Conservation (phyloP, 139 green algal species). For the Coccomyxa sp. region DNA sequence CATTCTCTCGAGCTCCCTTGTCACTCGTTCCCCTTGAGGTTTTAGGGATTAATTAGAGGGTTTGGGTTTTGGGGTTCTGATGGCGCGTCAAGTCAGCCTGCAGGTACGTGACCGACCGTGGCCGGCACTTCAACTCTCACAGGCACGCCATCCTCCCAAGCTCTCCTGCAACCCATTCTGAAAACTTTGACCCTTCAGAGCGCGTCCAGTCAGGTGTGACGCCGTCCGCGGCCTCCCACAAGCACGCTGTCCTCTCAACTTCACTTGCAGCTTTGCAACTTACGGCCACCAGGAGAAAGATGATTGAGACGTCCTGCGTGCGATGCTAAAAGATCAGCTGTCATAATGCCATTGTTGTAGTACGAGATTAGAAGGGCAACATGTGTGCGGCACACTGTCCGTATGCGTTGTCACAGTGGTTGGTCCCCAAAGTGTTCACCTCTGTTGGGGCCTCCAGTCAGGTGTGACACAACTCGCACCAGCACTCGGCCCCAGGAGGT, state of each 20-base stretch:
- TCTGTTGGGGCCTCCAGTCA: too few relatives aligned
- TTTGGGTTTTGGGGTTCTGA: neutral
- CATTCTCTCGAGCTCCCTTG: neutral
- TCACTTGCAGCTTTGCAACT: too few relatives aligned
- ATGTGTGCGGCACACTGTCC: too few relatives aligned
- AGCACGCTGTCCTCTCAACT: slow-evolving; percentile 6
- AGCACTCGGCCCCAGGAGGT: too few relatives aligned
- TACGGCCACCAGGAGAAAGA: too few relatives aligned
- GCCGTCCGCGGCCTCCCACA: slow-evolving; percentile 18
- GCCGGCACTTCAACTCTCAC: slow-evolving; percentile 37
- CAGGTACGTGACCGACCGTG: slow-evolving; percentile 6
- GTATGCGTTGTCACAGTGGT: too few relatives aligned
- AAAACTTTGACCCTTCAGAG: neutral
- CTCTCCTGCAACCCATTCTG: neutral
- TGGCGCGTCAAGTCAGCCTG: neutral
- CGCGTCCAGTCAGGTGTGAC: neutral
- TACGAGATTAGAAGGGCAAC: too few relatives aligned
- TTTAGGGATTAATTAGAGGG: neutral
- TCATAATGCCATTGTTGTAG: too few relatives aligned
- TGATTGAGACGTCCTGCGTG: too few relatives aligned
- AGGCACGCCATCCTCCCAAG: slow-evolving; percentile 7
- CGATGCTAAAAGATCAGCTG: too few relatives aligned
- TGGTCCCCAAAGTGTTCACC: too few relatives aligned
- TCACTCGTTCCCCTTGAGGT: neutral
- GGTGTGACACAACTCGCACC: too few relatives aligned